Evolutionary conservation across 1,139 yeast species (phyloP).

Genomic region (Geotrichum fermentans): DNA sequence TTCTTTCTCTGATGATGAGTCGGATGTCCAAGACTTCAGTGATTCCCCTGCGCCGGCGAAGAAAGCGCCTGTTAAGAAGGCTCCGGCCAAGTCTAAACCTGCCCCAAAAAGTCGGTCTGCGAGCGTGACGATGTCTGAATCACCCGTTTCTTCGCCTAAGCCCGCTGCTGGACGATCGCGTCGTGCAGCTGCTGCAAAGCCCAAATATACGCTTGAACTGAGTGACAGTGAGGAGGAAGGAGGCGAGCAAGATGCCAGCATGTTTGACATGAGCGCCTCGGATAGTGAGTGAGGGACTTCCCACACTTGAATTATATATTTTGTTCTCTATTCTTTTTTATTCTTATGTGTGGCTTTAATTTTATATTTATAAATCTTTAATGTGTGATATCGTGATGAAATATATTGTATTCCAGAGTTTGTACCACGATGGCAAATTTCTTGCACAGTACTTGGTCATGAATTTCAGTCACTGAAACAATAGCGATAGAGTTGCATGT

Average conservation of each 20-base stretch:
- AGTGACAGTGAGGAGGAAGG: conserved; percentile 10
- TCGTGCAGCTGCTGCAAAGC: conserved; percentile 14
- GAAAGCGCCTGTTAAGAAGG: background rate
- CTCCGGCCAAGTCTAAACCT: conserved; percentile 3
- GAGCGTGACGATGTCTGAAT: background rate
- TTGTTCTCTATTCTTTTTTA: background rate
- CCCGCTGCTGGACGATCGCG: conserved; percentile 6
- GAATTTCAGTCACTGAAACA: too few relatives aligned
- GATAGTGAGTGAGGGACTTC: conserved; percentile 1
- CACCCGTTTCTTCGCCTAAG: background rate
- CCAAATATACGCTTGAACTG: conserved; percentile 4
- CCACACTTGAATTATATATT: background rate
- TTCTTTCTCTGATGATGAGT: background rate
- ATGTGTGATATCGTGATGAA: background rate
- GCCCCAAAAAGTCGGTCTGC: background rate
- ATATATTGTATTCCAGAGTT: too few relatives aligned
- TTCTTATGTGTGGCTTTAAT: background rate
- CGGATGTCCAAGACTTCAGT: background rate
- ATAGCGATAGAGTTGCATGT: too few relatives aligned
- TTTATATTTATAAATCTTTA: background rate
- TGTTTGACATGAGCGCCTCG: background rate
- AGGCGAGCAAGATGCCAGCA: background rate
- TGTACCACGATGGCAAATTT: too few relatives aligned
- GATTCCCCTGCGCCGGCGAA: background rate
- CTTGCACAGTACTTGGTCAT: too few relatives aligned